Percentiles rank a stretch among this genome's conserved stretches.
These are phyloP conservation scores for Excoecaria cochinchinensis DNA, from an alignment of 345 rosid genomes.

Conservation along the genomic window DNA sequence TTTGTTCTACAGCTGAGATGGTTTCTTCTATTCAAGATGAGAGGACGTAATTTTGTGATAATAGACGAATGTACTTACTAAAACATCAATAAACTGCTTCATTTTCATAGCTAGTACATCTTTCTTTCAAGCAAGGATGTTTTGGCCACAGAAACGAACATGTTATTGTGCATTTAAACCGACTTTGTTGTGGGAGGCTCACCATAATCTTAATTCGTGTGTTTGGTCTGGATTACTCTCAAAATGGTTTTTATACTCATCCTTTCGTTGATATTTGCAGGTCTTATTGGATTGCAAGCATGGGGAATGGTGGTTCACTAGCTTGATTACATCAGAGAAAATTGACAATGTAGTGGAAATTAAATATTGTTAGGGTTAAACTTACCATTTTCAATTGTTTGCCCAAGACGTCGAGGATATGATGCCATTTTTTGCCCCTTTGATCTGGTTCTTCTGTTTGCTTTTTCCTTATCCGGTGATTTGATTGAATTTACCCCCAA, in stretches of 20 bases:
- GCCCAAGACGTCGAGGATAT: neutral
- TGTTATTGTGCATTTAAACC: neutral
- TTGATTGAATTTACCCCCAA: neutral
- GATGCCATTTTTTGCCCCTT: neutral
- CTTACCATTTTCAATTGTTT: neutral
- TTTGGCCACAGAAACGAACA: neutral
- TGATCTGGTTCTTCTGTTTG: neutral
- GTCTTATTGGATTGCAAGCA: neutral
- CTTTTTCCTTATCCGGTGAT: neutral
- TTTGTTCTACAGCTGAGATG: too few relatives aligned
- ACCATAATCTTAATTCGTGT: neutral
- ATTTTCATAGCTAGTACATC: neutral
- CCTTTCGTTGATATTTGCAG: slow-evolving; percentile 3
- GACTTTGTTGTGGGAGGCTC: neutral
- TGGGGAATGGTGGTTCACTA: neutral
- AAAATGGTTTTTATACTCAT: neutral
- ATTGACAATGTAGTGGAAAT: neutral
- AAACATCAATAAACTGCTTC: neutral
- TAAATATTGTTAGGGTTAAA: neutral
- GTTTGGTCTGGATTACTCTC: neutral
- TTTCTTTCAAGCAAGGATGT: neutral
- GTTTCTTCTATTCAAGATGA: too few relatives aligned
- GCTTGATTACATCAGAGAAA: neutral
- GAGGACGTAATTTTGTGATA: too few relatives aligned
- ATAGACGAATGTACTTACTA: neutral